Percentiles rank a stretch among this genome's conserved stretches.
Evolutionary conservation across 805 yeast genomes (phyloP).

Genomic region (Saturnispora halmiae): DNA sequence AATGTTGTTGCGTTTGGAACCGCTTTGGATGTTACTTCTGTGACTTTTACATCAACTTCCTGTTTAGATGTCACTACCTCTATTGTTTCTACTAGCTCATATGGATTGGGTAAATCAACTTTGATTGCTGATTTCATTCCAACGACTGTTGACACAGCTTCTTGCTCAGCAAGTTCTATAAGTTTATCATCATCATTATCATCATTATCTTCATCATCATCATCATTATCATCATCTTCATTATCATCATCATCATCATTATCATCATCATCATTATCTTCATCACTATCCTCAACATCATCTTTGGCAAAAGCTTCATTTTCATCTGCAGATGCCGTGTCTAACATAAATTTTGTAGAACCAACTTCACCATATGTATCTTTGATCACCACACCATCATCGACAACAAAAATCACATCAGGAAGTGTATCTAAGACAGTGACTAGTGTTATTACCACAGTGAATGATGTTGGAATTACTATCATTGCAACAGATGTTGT

Average conservation of each 20-base stretch:
- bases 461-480: not conserved
- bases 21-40: conserved; percentile 3
- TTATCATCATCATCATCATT: not conserved
- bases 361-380: no score
- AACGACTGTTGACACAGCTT: not conserved
- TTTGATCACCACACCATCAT: no score
- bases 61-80: conserved; percentile 8
- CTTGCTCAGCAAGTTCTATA: not conserved
- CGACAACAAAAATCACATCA: no score
- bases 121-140: not conserved
- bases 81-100: not conserved
- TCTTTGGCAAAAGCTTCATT: not conserved
- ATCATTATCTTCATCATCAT: not conserved
- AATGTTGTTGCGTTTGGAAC: not conserved
- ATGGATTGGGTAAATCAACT: conserved; percentile 7
- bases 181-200: not conserved
- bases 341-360: no score
- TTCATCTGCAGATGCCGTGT: no score
- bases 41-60: conserved; percentile 9
- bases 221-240: not conserved
- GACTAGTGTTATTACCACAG: not conserved
- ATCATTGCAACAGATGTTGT: not conserved
- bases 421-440: not conserved
- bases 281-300: not conserved
- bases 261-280: not conserved